Evolutionary conservation across 129 eudicot genomes (phyloP), one percentile per base, ranked within the genome.

Genomic region (Cynara cardunculus): DNA sequence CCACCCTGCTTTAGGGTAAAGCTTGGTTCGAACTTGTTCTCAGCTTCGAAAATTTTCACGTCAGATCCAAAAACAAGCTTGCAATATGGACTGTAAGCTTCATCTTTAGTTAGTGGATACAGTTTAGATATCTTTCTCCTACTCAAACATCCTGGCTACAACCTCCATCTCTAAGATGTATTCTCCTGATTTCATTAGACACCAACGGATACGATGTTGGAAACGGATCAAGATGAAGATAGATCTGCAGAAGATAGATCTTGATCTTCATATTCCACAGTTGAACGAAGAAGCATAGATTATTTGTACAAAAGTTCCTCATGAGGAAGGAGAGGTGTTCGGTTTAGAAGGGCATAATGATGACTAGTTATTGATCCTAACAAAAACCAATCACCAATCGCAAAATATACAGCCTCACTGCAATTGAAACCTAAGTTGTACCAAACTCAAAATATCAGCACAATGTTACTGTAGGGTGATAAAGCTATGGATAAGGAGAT

Each of bases 271-370:
- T 71, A 79, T 83, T 89, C 93, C 34, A 76, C 44, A 69, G 76
- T 83, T 41, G 76, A 78, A 83, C 46, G 71, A 25, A 93, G 95
- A 74, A 85, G 74, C 98, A 93, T 89, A 65, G 99, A 95, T 83
- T 96, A 98, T 90, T 93, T 92, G 88, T 98, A 92, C 56, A 94
- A 88, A 74, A 94, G 97, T 83, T 92, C 99, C 88, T 94, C 99
- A 19, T 89, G 90, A 16, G 99, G 99, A 73, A 94, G 92, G 34
- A 94, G 89, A 75, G 99, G 99, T 46, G 85, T 76, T 81, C 99
- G 92, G 76, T 89, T 90, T 27, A 94, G 86, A 81, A 90, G 83
- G 18, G 99, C 91, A 82, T 94, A 94, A 80, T 96, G 97, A 68
- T 88, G 96, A 64, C 99, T 92, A 70, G 99, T 96, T 21, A 92